phyloP scores from a whole-genome alignment of 495 filamentous ascomycete species.

The Penicillium daleae region DNA sequence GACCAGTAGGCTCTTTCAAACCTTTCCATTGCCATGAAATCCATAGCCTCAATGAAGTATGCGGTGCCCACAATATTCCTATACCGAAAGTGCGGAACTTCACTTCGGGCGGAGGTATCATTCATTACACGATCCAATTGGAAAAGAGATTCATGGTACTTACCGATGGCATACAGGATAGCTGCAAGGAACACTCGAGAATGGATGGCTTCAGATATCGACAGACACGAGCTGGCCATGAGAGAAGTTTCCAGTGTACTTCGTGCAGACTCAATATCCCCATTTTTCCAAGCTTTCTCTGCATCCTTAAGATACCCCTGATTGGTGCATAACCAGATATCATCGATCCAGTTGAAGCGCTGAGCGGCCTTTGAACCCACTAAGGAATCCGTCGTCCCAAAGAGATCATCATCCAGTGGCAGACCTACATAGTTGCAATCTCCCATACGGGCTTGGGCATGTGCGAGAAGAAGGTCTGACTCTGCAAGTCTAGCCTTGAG shows the following conservation, averaged over 20 bases:
- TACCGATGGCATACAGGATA: slow-evolving; percentile 7
- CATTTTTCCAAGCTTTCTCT: slow-evolving; percentile 24
- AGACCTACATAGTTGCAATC: not conserved
- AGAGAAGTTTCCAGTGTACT: slow-evolving; percentile 9
- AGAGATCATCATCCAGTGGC: not conserved
- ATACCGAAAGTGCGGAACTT: not conserved
- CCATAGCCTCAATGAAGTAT: slow-evolving; percentile 22
- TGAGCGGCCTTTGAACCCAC: not conserved
- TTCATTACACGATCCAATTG: slow-evolving; percentile 11
- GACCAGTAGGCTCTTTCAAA: slow-evolving; percentile 23
- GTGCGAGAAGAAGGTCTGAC: slow-evolving; percentile 26
- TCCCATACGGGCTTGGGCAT: slow-evolving; percentile 8
- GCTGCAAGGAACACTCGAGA: slow-evolving; percentile 25
- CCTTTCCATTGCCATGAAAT: slow-evolving; percentile 17
- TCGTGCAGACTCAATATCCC: slow-evolving; percentile 14
- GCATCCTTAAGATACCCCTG: slow-evolving; percentile 9
- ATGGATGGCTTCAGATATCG: slow-evolving; percentile 14
- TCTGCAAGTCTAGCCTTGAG: slow-evolving; percentile 21
- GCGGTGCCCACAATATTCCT: slow-evolving; percentile 18
- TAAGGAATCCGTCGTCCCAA: not conserved
- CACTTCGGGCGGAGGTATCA: not conserved
- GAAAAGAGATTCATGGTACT: slow-evolving; percentile 18
- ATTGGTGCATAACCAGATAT: slow-evolving; percentile 24
- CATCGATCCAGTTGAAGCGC: slow-evolving; percentile 18
- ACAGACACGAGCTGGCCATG: slow-evolving; percentile 8